These are phyloP conservation scores for Suillus americanus DNA, from an alignment of 768 basidiomycete genomes.

Conservation along the genomic window DNA sequence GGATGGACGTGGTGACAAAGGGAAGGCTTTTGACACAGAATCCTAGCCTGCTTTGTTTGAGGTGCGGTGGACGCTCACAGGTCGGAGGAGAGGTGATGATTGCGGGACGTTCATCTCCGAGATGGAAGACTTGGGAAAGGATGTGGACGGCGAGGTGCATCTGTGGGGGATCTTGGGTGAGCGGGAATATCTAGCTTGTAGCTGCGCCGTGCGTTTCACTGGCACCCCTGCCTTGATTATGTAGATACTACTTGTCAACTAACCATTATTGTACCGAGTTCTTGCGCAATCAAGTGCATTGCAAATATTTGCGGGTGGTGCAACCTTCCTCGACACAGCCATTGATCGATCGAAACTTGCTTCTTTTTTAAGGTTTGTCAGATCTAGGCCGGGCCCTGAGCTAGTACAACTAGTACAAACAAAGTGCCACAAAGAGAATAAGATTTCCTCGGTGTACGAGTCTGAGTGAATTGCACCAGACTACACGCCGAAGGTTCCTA, in stretches of 20 bases:
- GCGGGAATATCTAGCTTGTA: conserved; percentile 14
- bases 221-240: conserved; percentile 2
- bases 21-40: conserved; percentile 42
- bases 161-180: conserved; percentile 68
- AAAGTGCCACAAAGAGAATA: neutral
- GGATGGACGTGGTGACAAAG: conserved; percentile 65
- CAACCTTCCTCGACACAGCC: neutral
- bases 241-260: conserved; percentile 19
- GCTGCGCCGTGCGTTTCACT: neutral
- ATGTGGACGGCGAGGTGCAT: conserved; percentile 61
- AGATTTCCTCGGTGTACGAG: neutral
- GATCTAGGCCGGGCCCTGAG: neutral
- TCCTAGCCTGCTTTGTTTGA: conserved; percentile 48
- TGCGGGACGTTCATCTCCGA: conserved; percentile 35
- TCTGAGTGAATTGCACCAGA: neutral
- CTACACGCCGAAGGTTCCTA: neutral
- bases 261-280: conserved; percentile 41
- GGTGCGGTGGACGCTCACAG: conserved; percentile 63
- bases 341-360: neutral
- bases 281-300: conserved; percentile 20
- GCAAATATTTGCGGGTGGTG: neutral
- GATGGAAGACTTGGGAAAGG: conserved; percentile 66
- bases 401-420: neutral
- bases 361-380: neutral
- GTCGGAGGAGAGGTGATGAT: conserved; percentile 32